Conservation (phyloP, 2,329 filamentous ascomycete genomes). For the Cercospora sesami region DNA sequence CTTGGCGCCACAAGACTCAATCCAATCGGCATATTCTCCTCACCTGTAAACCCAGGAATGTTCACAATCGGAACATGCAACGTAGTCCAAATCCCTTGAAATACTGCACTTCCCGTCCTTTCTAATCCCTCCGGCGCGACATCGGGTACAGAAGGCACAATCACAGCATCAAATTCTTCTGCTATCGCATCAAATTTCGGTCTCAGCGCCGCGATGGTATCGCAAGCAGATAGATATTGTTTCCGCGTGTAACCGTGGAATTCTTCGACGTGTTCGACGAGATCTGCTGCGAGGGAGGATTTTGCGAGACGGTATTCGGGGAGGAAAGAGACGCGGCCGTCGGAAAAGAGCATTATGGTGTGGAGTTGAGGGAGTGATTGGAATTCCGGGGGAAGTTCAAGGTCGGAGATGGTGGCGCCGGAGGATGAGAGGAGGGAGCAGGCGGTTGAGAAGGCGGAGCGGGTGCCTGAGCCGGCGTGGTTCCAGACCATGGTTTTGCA, state of each 20-base stretch:
- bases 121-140: constrained; percentile 59
- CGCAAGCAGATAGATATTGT: constrained; percentile 56
- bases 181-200: constrained; percentile 58
- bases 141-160: constrained; percentile 60
- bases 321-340: constrained; percentile 57
- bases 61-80: constrained; percentile 66
- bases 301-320: constrained; percentile 55
- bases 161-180: constrained; percentile 54
- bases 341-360: constrained; percentile 50
- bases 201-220: constrained; percentile 55
- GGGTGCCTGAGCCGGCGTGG: constrained; percentile 40
- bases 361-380: constrained; percentile 55
- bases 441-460: constrained; percentile 40
- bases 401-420: constrained; percentile 59
- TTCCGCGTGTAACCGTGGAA: constrained; percentile 45
- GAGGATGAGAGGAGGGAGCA: constrained; percentile 41
- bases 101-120: constrained; percentile 57
- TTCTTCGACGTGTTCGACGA: constrained; percentile 57
- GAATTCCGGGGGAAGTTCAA: constrained; percentile 56
- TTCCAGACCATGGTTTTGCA: constrained; percentile 57
- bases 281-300: constrained; percentile 47
- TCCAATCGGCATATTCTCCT: constrained; percentile 60
- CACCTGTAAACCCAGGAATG: constrained; percentile 61
- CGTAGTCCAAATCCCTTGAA: constrained; percentile 35
- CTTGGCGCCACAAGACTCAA: constrained; percentile 53